Percentiles rank a stretch among this genome's conserved stretches.
phyloP scores from a whole-genome alignment of 768 basidiomycete genomes.

The Hericium rajendrae region DNA sequence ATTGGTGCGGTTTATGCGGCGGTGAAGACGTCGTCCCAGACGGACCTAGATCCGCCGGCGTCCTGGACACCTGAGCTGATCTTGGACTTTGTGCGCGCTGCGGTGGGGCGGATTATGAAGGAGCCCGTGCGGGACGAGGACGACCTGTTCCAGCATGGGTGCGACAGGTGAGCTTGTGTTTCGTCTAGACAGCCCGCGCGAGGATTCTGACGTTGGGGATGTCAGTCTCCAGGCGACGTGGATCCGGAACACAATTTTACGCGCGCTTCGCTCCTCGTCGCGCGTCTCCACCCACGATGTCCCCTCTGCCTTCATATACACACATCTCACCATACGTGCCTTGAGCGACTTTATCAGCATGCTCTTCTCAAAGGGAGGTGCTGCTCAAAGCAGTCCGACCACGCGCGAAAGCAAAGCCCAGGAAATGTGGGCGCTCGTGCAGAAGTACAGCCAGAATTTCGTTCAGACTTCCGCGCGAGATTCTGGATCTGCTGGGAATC shows the following conservation, averaged over 20 bases:
- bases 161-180: not conserved
- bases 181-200: not conserved
- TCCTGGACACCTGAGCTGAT: not conserved
- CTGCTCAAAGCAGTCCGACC: no score
- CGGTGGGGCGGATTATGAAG: not conserved
- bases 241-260: not conserved
- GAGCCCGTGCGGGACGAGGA: not conserved
- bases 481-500: not conserved
- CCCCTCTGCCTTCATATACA: conserved; percentile 3
- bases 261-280: not conserved
- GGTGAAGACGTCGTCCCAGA: not conserved
- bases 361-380: not conserved
- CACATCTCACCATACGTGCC: not conserved
- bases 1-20: conserved; percentile 7
- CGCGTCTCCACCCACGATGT: conserved; percentile 5
- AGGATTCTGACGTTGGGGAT: not conserved
- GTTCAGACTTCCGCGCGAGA: conserved; percentile 1
- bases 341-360: no score
- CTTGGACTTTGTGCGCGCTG: not conserved
- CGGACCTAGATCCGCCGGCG: not conserved
- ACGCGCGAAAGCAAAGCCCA: not conserved
- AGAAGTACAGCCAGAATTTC: conserved; percentile 1
- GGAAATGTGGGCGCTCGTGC: not conserved
- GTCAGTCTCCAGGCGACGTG: not conserved
- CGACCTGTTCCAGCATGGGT: not conserved